phyloP scores from a whole-genome alignment of 2,329 filamentous ascomycete species.

The Alternaria sp. region DNA sequence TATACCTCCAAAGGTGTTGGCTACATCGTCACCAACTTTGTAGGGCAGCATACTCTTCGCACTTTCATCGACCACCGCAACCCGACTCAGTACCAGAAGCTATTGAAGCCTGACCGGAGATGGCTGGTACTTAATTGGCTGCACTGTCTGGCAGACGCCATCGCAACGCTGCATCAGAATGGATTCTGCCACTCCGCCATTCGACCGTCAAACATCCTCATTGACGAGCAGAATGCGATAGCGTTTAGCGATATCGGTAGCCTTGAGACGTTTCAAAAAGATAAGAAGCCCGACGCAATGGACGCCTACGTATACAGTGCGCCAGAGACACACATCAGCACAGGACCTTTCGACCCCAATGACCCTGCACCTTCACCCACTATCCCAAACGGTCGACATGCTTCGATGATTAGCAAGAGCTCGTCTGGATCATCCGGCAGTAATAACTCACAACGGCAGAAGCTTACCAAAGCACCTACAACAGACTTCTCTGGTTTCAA shows the following conservation, averaged over 20 bases:
- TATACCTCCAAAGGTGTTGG: slow-evolving; percentile 69
- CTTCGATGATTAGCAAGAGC: slow-evolving; percentile 44
- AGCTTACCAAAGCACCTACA: slow-evolving; percentile 42
- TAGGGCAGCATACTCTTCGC: slow-evolving; percentile 70
- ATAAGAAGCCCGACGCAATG: slow-evolving; percentile 65
- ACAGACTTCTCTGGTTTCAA: slow-evolving; percentile 46
- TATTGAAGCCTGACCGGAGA: slow-evolving; percentile 66
- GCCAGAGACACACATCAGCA: slow-evolving; percentile 61
- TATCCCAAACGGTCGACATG: slow-evolving; percentile 29
- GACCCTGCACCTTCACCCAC: slow-evolving; percentile 17
- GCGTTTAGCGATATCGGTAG: slow-evolving; percentile 68
- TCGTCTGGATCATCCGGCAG: slow-evolving; percentile 44
- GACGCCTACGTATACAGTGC: slow-evolving; percentile 76
- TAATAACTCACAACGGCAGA: slow-evolving; percentile 41
- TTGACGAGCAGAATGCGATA: slow-evolving; percentile 69
- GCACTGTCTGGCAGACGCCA: slow-evolving; percentile 72
- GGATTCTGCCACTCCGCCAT: slow-evolving; percentile 72
- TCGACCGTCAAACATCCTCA: slow-evolving; percentile 72
- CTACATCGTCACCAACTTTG: slow-evolving; percentile 71
- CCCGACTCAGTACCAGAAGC: slow-evolving; percentile 66
- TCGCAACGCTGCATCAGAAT: slow-evolving; percentile 70
- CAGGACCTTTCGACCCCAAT: slow-evolving; percentile 24
- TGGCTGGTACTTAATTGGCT: slow-evolving; percentile 74
- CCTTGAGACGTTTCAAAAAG: slow-evolving; percentile 57
- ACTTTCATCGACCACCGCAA: slow-evolving; percentile 68